Base-by-base conservation (phyloP, 2,329 filamentous ascomycete species). In the Metarhizium anisopliae region DNA sequence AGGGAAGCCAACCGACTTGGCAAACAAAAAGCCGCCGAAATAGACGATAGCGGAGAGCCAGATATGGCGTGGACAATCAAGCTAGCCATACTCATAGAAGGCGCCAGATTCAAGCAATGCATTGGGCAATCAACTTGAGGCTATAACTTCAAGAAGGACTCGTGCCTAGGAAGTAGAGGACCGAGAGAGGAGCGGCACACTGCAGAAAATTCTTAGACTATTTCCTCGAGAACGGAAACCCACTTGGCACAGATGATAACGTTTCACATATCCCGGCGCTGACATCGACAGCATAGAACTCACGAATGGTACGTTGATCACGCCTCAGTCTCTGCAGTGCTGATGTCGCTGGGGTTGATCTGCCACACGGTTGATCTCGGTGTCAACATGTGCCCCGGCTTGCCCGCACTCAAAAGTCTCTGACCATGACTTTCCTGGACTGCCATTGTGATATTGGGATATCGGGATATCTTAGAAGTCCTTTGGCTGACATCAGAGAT, bases 1-100 rank as follows among this genome's bases (percentile, higher is more conserved):
- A 10, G 78, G 78, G 4, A 74, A 67, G 20, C 74, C 76, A 47
- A 75, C 68, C 11, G 67, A 77, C 2, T 61, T 70, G 43, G 67
- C 67, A 2, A 54, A 63, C 16, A 65, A 66, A 30, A 61, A 60
- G 49, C 64, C 63, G 3, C 62, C 58, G 20, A 66, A 65, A 57
- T 66, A 60, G 42, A 66, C 43, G n/a, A 43, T 2, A 18, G 2
- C 6, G n/a, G 6, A 36, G n/a, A 6, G 43, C n/a, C n/a, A 18
- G 6, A 6, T 1, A 35, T 3, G 20, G 14, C 11, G 18, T 13
- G 5, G 10, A 4, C 25, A 20, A 14, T 5, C 4, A 40, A 16
- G 2, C 38, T 13, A 40, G 11, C 38, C 14, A 16, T 7, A 5
- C 38, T 40, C 38, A 40, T 14, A 40, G 5, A 40, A 14, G 13